These are phyloP conservation scores for Margaritispora aquatica DNA, from an alignment of 495 filamentous ascomycete genomes.

Conservation along the genomic window DNA sequence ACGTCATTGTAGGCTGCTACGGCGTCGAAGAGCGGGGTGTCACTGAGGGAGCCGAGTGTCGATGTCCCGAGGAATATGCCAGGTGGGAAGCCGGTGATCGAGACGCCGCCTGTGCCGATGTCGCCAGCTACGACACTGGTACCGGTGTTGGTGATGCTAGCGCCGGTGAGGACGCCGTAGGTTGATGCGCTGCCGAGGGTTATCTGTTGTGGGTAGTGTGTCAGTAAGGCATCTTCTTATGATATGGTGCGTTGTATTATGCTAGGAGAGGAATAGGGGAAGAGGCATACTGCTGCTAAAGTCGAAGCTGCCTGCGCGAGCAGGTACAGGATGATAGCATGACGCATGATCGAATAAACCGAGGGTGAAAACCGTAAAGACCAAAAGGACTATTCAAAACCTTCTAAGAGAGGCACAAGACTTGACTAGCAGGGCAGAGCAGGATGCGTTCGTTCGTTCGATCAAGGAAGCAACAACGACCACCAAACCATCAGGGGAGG, in stretches of 20 bases:
- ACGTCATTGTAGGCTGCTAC: conserved; percentile 9
- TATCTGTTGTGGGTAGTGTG: too few relatives aligned
- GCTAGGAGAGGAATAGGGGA: background rate
- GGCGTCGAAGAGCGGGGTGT: conserved; percentile 2
- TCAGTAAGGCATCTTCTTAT: too few relatives aligned
- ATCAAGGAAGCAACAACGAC: too few relatives aligned
- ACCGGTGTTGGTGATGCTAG: background rate
- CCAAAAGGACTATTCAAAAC: background rate
- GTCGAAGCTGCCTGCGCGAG: background rate
- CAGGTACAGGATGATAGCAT: background rate
- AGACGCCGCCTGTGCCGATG: conserved; percentile 10
- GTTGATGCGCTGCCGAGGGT: background rate
- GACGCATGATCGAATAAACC: background rate
- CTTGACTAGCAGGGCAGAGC: too few relatives aligned
- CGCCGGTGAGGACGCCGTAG: background rate
- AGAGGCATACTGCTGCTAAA: background rate
- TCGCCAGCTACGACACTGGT: conserved; percentile 4
- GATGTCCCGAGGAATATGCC: background rate
- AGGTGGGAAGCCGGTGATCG: conserved; percentile 15
- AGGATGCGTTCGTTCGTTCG: too few relatives aligned
- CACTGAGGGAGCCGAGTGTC: background rate
- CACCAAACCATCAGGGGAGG: too few relatives aligned
- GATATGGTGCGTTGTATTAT: too few relatives aligned
- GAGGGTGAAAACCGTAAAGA: background rate
- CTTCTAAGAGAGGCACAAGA: too few relatives aligned